Base-by-base conservation (phyloP, 1,284 basidiomycete species). In the Agaricales sp. region DNA sequence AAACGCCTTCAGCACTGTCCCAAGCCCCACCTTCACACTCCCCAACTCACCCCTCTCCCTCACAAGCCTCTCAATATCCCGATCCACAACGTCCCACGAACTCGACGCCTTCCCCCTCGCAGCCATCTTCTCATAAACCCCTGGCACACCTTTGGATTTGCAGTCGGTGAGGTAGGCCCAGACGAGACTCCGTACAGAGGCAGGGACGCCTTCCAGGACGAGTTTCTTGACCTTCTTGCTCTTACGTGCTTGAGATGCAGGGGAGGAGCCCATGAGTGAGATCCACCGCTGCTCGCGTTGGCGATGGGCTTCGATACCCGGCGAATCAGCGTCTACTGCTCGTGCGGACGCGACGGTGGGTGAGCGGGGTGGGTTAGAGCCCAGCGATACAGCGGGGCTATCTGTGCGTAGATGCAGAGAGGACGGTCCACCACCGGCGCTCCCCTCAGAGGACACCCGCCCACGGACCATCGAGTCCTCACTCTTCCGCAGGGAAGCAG, bases 181-280 rank as follows among this genome's bases (percentile, higher is more conserved):
- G 1, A 93, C 87, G 26, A 82, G 76, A 51, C 90, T 92, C 19
- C 92, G 73, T 14, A 95, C 82, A 4, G 82, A 87, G 1, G 84
- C 78, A 0, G 94, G 93, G 0, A 97, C 85, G 18, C 86, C 81
- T 30, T 92, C 90, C 43, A 83, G 65, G 13, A 94, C 65, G 23
- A 96, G 66, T 59, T 87, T 88, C 54, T 80, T 76, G 13, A 93
- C 76, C 63, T 94, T 95, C 66, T 92, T 92, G 61, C 73, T 87
- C 69, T 89, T 90, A 41, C 78, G 72, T 2, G 85, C 74, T 51
- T 83, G 79, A 2, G 78, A 63, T 0, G 87, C 68, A 1, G 85
- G 69, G 1, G 81, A 74, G 0, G 78, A 67, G 0, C 75, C 67
- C 59, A 94, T 77, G 24, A 85, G 64, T 0, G 74, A 63, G 58